Percentiles rank a stretch among this genome's conserved stretches.
Evolutionary conservation across 305 asterid genomes (phyloP).

Genomic region (Petunia hybrid): DNA sequence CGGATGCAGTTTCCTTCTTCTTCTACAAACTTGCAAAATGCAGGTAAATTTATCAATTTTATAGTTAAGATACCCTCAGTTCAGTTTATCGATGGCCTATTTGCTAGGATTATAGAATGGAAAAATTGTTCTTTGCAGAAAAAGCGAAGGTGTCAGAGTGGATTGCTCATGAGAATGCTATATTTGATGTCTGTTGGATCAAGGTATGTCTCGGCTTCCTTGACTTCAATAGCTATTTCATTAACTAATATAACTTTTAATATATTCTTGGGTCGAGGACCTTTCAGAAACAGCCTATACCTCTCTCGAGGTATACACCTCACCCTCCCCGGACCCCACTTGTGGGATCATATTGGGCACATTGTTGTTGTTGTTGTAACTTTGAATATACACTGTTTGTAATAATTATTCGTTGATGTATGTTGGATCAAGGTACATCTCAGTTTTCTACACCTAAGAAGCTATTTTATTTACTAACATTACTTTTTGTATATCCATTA

Average conservation of each 20-base stretch:
- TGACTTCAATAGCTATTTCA: not conserved
- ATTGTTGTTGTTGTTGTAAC: too few species aligned
- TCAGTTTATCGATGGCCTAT: not conserved
- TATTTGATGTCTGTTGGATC: conserved; percentile 94
- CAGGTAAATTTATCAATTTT: conserved; percentile 48
- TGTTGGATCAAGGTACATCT: too few species aligned
- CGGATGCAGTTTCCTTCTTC: conserved; percentile 58
- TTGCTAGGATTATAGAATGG: not conserved
- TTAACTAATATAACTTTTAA: too few species aligned
- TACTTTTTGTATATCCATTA: not conserved
- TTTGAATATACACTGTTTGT: too few species aligned
- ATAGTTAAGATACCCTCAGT: not conserved
- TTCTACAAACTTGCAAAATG: conserved; percentile 60
- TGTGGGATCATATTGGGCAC: too few species aligned
- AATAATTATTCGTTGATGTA: too few species aligned
- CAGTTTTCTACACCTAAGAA: too few species aligned
- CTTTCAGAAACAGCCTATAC: too few species aligned
- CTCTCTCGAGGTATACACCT: too few species aligned
- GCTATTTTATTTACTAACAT: too few species aligned
- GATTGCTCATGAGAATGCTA: conserved; percentile 87
- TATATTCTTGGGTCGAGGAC: too few species aligned
- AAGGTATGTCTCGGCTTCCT: conserved; percentile 53
- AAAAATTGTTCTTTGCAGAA: conserved; percentile 53
- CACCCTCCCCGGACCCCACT: too few species aligned
- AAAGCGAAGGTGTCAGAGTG: conserved; percentile 71